Base-by-base conservation (phyloP, 305 asterid species). In the Vinca major region DNA sequence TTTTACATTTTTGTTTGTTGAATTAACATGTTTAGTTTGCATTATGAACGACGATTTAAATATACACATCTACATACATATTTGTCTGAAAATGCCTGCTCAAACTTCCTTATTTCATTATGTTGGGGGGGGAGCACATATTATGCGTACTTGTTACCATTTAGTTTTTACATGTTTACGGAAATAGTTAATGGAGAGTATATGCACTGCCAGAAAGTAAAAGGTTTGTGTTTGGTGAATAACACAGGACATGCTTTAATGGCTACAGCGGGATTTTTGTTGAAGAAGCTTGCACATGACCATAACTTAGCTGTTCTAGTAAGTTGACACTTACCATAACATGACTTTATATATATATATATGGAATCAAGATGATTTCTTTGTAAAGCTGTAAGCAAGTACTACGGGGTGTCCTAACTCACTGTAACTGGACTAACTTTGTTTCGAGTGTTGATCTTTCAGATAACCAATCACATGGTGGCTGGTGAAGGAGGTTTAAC, bases 381-480 rank as follows among this genome's bases (percentile, higher is more conserved):
- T 37, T 11, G 17, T 61, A 16, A 61, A 37, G n/a, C 11, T 13
- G 52, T 26, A 14, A 57, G 63, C 17, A 57, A 58, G 21, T 37
- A 16, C 36, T 37, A 8, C 3, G 14, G 48, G n/a, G 16, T 39
- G 9, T 61, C 26, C 11, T 2, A 36, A 19, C 44, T 57, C 19
- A 4, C 19, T 21, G 7, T 57, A 33, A 13, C 49, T 40, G 21
- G 54, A 33, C 47, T 47, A 21, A 21, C 39, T 55, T 37, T 19
- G 21, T 39, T 39, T 74, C 56, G 66, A 67, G 19, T 37, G 33
- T 58, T 66, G 72, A 44, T 72, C 65, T 54, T 69, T 71, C 76
- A 91, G 98, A 85, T 88, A 69, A 92, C 96, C 9, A 91, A 91
- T 79, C 98, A 91, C 80, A 86, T 83, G 91, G 98, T 91, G 74